Conservation (phyloP, 495 filamentous ascomycete genomes). For the Neurospora sp. region DNA sequence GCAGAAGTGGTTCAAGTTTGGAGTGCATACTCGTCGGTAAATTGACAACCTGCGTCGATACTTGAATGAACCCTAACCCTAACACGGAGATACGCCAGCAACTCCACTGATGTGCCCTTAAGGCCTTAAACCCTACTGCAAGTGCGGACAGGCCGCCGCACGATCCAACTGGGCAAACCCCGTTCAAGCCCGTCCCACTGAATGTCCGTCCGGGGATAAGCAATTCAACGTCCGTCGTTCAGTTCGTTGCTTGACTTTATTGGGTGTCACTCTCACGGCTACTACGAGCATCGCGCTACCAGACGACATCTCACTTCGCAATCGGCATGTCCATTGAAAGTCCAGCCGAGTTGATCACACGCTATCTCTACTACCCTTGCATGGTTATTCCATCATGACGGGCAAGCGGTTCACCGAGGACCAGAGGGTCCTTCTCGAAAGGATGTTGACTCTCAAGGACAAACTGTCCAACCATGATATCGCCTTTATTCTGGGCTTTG, state of each 20-base stretch:
- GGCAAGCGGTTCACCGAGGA: slow-evolving; percentile 16
- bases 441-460: slow-evolving; percentile 10
- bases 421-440: slow-evolving; percentile 9
- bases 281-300: not conserved
- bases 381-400: slow-evolving; percentile 9
- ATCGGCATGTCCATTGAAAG: not conserved
- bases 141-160: not conserved
- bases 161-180: not conserved
- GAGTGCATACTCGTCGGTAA: not conserved
- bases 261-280: not conserved
- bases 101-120: not conserved
- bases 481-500: slow-evolving; percentile 11
- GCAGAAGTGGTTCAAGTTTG: not conserved
- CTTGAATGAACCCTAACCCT: not conserved
- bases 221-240: not conserved
- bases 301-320: not conserved
- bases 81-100: not conserved
- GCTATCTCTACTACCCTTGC: not conserved
- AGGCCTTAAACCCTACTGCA: not conserved
- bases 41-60: not conserved
- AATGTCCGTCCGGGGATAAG: not conserved
- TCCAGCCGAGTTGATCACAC: not conserved
- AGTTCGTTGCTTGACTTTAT: not conserved
- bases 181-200: not conserved
- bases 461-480: slow-evolving; percentile 21